Evolutionary conservation across 805 yeast genomes (phyloP).

Genomic region (Candida awuae): DNA sequence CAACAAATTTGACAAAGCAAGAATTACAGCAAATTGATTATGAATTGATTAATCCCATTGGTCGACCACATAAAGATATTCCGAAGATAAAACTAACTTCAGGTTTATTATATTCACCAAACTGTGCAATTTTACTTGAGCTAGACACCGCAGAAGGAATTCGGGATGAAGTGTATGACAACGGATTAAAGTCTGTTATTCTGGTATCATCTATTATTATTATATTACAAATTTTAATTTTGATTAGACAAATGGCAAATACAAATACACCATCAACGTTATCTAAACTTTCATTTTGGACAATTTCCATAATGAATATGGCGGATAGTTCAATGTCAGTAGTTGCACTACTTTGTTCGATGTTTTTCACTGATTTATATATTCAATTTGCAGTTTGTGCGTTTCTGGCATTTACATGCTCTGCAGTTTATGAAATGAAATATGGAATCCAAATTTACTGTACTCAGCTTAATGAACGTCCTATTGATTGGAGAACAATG

Average conservation of each 20-base stretch:
- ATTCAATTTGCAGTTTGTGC: conserved; percentile 64
- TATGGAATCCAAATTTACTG: conserved; percentile 59
- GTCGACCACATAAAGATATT: conserved; percentile 56
- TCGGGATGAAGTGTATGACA: conserved; percentile 42
- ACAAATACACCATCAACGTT: conserved; percentile 75
- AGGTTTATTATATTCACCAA: conserved; percentile 76
- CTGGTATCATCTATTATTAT: conserved; percentile 39
- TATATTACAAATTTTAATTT: conserved; percentile 45
- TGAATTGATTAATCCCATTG: conserved; percentile 67
- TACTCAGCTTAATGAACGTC: conserved; percentile 66
- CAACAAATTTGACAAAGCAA: conserved; percentile 44
- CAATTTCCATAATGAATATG: conserved; percentile 54
- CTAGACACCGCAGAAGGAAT: conserved; percentile 40
- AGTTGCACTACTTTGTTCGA: conserved; percentile 51
- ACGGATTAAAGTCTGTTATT: conserved; percentile 33
- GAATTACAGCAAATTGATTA: conserved; percentile 59
- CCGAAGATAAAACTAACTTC: conserved; percentile 50
- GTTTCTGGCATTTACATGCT: conserved; percentile 58
- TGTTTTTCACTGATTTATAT: conserved; percentile 47
- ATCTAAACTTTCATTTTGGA: conserved; percentile 62
- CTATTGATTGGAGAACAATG: conserved; percentile 57
- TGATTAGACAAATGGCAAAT: conserved; percentile 61
- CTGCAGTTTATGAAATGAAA: conserved; percentile 68
- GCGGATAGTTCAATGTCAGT: conserved; percentile 66
- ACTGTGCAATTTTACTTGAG: conserved; percentile 60